Base-by-base conservation (phyloP, 805 yeast genomes). In the Tetrapisispora fleetii region DNA sequence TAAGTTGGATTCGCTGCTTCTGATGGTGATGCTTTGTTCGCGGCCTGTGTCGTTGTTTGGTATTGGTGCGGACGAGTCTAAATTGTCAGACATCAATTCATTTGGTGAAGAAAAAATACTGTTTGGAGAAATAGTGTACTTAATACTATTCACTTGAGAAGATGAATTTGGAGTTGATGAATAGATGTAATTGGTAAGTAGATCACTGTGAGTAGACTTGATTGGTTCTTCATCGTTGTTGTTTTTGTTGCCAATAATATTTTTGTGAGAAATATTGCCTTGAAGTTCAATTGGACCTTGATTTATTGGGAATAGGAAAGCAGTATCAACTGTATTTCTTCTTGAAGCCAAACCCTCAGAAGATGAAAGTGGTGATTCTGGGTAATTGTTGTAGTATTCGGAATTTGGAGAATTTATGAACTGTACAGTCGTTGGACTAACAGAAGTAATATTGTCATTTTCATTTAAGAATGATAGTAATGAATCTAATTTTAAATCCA, bases 381-480 rank as follows among this genome's bases (percentile, higher is more conserved):
- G 44, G 19, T 30, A 41, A 41, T 19, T 32, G 21, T 41, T 22
- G 28, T 30, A 41, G 21, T 30, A 4, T 10, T 41, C 44, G 10
- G 24, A 14, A 32, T 18, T 28, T 13, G 44, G 44, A 7, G 44
- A 41, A 16, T 41, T 41, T 18, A 41, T 41, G 19, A 41, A 36
- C 28, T 19, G 27, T 22, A 44, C 19, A 17, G 38, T 36, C 8
- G 14, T 36, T 43, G 40, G 40, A 35, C 40, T 27, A 7, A 45
- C 30, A 2, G 35, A 40, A 4, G 48, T 45, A 7, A 41, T 33
- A 28, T 45, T 45, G 13, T 45, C 48, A 37, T 46, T 22, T 27
- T 46, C 48, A 28, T 40, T 46, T 19, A 46, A 40, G 40, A 46
- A 46, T 36, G 45, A 46, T 16, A 46, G 16, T 40, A 46, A 19